phyloP scores from a whole-genome alignment of 768 basidiomycete genomes.

The Tulasnella sp. region DNA sequence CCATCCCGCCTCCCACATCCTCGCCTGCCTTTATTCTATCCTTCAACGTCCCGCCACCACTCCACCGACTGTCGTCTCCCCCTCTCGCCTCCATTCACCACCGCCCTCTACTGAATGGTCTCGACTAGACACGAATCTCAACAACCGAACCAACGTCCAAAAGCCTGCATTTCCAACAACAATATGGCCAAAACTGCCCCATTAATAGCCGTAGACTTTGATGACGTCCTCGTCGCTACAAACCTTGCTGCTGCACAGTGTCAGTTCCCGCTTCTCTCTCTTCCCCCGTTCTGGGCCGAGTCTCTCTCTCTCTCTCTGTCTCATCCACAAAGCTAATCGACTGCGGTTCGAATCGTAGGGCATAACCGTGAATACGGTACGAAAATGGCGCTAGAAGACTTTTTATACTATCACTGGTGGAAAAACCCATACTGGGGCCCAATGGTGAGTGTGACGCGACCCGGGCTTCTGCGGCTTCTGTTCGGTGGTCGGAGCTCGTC shows the following conservation, averaged over 20 bases:
- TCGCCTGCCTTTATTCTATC: background rate
- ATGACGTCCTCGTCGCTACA: conserved; percentile 61
- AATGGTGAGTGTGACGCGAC: conserved; percentile 12
- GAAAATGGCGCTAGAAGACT: conserved; percentile 46
- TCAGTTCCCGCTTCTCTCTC: conserved; percentile 1
- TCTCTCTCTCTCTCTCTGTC: conserved; percentile 2
- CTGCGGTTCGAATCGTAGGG: conserved; percentile 38
- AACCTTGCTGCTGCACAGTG: conserved; percentile 51
- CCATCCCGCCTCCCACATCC: background rate
- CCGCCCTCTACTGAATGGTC: background rate
- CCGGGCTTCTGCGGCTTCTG: background rate
- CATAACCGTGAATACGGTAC: conserved; percentile 56
- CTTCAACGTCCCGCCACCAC: background rate
- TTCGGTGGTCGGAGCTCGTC: background rate
- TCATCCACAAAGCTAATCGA: background rate
- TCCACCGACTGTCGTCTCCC: background rate
- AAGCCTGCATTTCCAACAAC: background rate
- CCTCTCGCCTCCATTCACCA: background rate
- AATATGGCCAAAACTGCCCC: conserved; percentile 12
- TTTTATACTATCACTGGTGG: conserved; percentile 43
- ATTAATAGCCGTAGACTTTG: conserved; percentile 56
- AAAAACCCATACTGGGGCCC: conserved; percentile 57
- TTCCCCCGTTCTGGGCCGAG: background rate
- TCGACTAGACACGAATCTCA: background rate
- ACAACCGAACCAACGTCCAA: background rate